Base-by-base conservation (phyloP, 163 green algal genomes). In the Coccomyxa subellipsoidea region DNA sequence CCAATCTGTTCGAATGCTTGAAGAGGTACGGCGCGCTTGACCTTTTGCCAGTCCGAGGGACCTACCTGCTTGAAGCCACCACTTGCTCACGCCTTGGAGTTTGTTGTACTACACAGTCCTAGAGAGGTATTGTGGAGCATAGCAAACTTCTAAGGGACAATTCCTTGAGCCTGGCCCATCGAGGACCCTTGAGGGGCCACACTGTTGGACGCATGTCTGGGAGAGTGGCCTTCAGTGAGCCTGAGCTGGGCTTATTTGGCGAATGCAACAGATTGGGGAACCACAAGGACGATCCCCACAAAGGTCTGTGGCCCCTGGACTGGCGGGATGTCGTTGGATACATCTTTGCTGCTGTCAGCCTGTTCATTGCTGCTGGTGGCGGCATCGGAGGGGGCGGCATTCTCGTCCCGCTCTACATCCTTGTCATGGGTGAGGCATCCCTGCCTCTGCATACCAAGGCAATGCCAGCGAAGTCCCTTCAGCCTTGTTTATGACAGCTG, bases 341-440 rank as follows among this genome's bases (percentile, higher is more conserved):
- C 31, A 40, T 25, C 31, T 40, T 83, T 53, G 77, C 83, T 15
- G 38, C 40, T 25, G 6, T 86, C 23, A 47, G 35, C 35, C 83
- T 94, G 12, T 88, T 93, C 38, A 84, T 95, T 53, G 89, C 92
- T 31, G 91, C 92, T 29, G 84, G 85, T 0, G 84, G 90, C 10
- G 92, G 92, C 40, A 90, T 95, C 27, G 92, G 92, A 29, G 90
- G 90, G 1, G 92, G 90, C 15, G 89, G 82, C 36, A 77, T 94
- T 2, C 85, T 94, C 5, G 82, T 93, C 21, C 82, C 84, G 7
- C 32, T 91, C 18, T 90, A 84, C 66, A 81, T 89, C 21, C 80
- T 89, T 23, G 32, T 89, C 0, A 80, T 87, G 59, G 82, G 84
- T 82, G 78, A 27, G 54, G 8, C 35, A 37, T 25, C 35, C 59